These are phyloP conservation scores for Diplosphaera chodatii DNA, from an alignment of 139 green algal species.

Conservation along the genomic window DNA sequence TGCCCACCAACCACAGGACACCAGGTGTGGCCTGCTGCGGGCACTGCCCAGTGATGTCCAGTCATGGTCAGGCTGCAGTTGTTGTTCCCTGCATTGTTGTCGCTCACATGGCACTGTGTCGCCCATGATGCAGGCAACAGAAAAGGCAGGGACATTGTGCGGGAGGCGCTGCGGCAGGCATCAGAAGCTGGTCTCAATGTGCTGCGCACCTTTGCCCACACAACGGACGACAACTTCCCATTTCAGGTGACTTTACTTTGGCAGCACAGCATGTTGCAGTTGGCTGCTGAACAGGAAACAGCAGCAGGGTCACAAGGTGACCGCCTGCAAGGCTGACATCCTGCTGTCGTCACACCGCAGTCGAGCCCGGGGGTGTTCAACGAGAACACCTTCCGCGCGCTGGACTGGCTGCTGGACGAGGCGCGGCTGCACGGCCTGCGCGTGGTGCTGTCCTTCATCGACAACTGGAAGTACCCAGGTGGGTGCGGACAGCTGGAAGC, in stretches of 20 bases:
- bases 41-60: neutral
- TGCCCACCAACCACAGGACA: constrained; percentile 14
- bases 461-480: constrained; percentile 68
- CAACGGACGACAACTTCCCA: constrained; percentile 36
- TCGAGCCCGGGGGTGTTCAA: constrained; percentile 42
- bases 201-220: constrained; percentile 60
- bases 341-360: constrained; percentile 25
- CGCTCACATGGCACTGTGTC: too few relatives aligned
- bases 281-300: too few relatives aligned
- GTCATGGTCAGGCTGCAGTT: too few relatives aligned
- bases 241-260: constrained; percentile 34
- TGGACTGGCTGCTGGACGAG: constrained; percentile 60
- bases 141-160: constrained; percentile 22
- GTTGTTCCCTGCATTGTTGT: too few relatives aligned
- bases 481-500: neutral
- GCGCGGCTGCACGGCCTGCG: constrained; percentile 34
- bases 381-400: constrained; percentile 35
- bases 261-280: neutral
- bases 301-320: too few relatives aligned
- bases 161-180: constrained; percentile 26
- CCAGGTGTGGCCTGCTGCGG: neutral
- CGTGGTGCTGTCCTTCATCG: constrained; percentile 54
- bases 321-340: too few relatives aligned
- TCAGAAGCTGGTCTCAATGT: constrained; percentile 40
- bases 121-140: constrained; percentile 4